These are phyloP conservation scores for Geranium brycei DNA, from an alignment of 345 rosid species.

Conservation along the genomic window DNA sequence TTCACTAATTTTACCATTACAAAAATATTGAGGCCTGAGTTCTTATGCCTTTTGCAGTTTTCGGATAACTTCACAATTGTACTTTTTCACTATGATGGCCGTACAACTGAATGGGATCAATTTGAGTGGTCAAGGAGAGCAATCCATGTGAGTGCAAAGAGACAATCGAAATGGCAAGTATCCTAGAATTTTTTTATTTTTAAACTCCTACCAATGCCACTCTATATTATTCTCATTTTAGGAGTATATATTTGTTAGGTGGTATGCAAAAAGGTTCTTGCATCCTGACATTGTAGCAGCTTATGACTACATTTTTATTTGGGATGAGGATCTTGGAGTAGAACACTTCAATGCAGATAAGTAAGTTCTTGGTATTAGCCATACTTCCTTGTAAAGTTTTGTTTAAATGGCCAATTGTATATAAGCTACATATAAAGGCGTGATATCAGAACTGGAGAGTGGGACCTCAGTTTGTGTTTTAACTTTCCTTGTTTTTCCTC, in stretches of 20 bases:
- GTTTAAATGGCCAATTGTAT: too few relatives aligned
- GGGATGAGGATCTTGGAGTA: conserved; percentile 32
- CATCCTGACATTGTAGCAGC: conserved; percentile 27
- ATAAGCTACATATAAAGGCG: too few relatives aligned
- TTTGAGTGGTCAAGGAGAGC: conserved; percentile 28
- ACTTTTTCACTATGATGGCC: conserved; percentile 27
- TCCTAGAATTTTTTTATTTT: background rate
- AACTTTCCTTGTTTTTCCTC: too few relatives aligned
- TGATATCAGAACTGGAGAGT: too few relatives aligned
- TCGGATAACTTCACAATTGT: conserved; percentile 24
- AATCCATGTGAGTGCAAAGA: conserved; percentile 21
- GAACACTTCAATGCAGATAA: conserved; percentile 25
- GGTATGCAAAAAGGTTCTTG: conserved; percentile 29
- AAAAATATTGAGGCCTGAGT: background rate
- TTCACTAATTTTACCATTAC: background rate
- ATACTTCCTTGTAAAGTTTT: background rate
- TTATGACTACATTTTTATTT: conserved; percentile 24
- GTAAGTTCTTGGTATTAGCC: conserved; percentile 10
- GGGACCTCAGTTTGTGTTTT: too few relatives aligned
- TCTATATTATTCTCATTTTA: background rate
- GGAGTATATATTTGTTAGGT: conserved; percentile 9
- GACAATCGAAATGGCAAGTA: conserved; percentile 23
- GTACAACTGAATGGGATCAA: conserved; percentile 25
- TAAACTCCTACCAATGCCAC: background rate
- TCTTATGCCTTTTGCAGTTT: conserved; percentile 10